Base-by-base conservation (phyloP, 306 rosid species). In the Cicer chorassanicum region DNA sequence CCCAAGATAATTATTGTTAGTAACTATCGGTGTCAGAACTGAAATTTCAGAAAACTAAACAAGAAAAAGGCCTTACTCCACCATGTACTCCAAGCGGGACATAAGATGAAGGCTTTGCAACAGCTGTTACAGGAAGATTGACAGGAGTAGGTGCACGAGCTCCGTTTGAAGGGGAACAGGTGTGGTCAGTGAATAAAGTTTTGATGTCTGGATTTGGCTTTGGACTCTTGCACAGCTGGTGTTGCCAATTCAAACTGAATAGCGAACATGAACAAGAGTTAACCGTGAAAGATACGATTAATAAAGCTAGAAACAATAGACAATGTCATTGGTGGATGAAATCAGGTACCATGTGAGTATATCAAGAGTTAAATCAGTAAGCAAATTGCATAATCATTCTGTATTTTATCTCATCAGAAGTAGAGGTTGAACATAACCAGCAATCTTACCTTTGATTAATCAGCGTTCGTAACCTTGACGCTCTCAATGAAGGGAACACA, bases 201-300 rank as follows among this genome's bases (percentile, higher is more conserved):
- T 74, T 88, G 46, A 90, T 87, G 68, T 88, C 98, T 9, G 94
- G 98, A 57, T 86, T 84, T 66, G 85, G 71, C 76, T 83, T 84
- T 8, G 94, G 96, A 59, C 80, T 83, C 82, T 86, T 86, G 89
- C 98, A 92, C 40, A 82, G 80, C 76, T 86, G 92, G 76, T 92
- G 98, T 86, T 92, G 98, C 98, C 96, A 92, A 77, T 92, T 92
- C 84, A 90, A 87, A 79, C 98, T 92, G 83, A 78, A 83, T 5
- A 69, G 67, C 29, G 29, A 48, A 68, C 41, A 57, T 68, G 44
- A 29, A 64, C 41, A 62, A 73, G 38, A 69, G 16, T 51, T 56
- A 36, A 72, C 73, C 16, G 43, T 13, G 19, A 63, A 68, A 19
- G 36, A 61, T 44, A 16, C 4, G 13, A 57, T 39, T 66, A 39